Conservation (phyloP, 2,329 filamentous ascomycete genomes). For the Lachnellula arida region DNA sequence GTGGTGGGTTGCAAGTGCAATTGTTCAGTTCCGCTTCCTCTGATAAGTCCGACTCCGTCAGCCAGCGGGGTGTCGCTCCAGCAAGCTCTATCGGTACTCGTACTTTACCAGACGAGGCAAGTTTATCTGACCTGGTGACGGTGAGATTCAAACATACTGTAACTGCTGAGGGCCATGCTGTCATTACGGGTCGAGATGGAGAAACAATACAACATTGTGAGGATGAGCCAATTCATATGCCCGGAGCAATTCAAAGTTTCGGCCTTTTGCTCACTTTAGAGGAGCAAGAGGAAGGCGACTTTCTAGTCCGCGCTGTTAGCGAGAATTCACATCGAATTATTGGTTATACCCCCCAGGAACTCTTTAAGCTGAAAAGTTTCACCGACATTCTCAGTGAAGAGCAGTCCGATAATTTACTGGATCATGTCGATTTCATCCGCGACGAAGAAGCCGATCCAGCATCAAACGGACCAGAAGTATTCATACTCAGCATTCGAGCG, state of each 20-base stretch:
- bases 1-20: conserved; percentile 19
- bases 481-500: conserved; percentile 67
- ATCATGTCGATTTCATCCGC: conserved; percentile 83
- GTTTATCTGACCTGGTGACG: conserved; percentile 46
- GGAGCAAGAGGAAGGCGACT: conserved; percentile 62
- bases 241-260: conserved; percentile 76
- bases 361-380: conserved; percentile 72
- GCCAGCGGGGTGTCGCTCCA: conserved; percentile 2
- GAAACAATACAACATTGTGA: conserved; percentile 74
- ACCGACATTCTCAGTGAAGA: conserved; percentile 81
- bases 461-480: conserved; percentile 78
- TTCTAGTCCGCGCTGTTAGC: conserved; percentile 69
- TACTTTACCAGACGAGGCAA: conserved; percentile 7
- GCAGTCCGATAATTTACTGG: conserved; percentile 75
- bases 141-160: conserved; percentile 73
- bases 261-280: conserved; percentile 71
- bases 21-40: conserved; percentile 25
- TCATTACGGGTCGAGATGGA: conserved; percentile 75
- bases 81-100: conserved; percentile 1
- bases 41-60: conserved; percentile 18
- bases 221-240: conserved; percentile 86
- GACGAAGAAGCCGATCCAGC: conserved; percentile 75
- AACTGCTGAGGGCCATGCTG: conserved; percentile 72
- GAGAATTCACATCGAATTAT: conserved; percentile 75
- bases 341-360: conserved; percentile 69